phyloP scores from a whole-genome alignment of 495 filamentous ascomycete genomes.

The Schizothecium vesticola region DNA sequence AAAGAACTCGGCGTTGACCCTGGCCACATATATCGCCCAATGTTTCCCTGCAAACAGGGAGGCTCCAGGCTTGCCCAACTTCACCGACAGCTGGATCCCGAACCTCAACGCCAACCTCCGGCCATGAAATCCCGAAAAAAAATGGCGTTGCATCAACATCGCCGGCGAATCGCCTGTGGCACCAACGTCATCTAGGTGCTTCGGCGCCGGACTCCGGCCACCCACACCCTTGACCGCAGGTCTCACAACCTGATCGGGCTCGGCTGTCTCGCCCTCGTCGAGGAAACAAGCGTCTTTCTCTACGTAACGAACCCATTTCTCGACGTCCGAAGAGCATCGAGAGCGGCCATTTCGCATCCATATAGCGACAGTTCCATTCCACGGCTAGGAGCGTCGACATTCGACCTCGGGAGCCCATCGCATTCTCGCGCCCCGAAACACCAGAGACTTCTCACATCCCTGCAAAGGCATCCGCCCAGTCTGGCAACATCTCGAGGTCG shows the following conservation, averaged over 20 bases:
- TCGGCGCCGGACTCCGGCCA: background rate
- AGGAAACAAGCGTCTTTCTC: background rate
- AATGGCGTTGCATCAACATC: background rate
- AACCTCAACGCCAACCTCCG: background rate
- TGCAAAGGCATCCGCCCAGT: background rate
- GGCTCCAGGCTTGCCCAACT: background rate
- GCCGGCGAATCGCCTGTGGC: background rate
- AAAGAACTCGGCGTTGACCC: background rate
- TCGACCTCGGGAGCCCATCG: background rate
- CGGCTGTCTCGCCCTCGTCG: background rate
- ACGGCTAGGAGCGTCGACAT: background rate
- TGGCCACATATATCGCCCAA: background rate
- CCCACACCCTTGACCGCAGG: background rate
- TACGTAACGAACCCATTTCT: background rate
- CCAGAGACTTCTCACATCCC: background rate
- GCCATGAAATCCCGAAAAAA: background rate
- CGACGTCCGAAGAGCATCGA: background rate
- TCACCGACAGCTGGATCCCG: background rate
- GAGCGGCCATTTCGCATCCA: background rate
- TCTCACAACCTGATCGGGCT: background rate
- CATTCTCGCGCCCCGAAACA: background rate
- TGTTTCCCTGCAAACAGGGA: background rate
- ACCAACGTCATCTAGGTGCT: background rate
- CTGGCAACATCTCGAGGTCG: background rate
- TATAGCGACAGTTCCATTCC: background rate